These are phyloP conservation scores for Flaveria bidentis DNA, from an alignment of 129 eudicot species.

Conservation along the genomic window DNA sequence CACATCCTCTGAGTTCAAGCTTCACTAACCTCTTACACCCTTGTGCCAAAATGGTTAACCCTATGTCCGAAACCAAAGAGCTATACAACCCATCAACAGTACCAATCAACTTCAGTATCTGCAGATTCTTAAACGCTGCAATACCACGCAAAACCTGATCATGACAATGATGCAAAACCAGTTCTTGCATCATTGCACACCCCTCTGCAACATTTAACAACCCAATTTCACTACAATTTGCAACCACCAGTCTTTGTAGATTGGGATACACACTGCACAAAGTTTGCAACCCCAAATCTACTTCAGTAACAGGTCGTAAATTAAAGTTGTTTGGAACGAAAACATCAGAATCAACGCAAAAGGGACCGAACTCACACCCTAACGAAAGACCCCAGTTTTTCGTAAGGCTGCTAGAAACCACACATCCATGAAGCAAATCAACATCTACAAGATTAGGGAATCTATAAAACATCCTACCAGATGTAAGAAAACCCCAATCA, in stretches of 20 bases:
- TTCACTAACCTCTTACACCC: conserved; percentile 84
- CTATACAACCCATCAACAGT: conserved; percentile 58
- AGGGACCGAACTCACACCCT: conserved; percentile 42
- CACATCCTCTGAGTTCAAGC: conserved; percentile 81
- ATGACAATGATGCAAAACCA: conserved; percentile 68
- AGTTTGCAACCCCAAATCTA: conserved; percentile 57
- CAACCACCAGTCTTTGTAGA: conserved; percentile 55
- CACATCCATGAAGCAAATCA: conserved; percentile 54
- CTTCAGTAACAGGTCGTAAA: conserved; percentile 39
- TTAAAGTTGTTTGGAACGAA: conserved; percentile 18
- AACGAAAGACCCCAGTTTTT: conserved; percentile 42
- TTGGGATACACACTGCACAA: conserved; percentile 58
- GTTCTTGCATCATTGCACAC: conserved; percentile 61
- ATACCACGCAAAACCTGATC: conserved; percentile 62
- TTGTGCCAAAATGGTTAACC: conserved; percentile 85
- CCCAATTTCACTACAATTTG: conserved; percentile 68
- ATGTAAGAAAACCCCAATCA: conserved; percentile 64
- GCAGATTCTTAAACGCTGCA: conserved; percentile 60
- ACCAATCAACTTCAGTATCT: conserved; percentile 72
- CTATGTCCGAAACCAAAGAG: conserved; percentile 69
- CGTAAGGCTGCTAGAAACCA: conserved; percentile 36
- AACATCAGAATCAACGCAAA: conserved; percentile 45
- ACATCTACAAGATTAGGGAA: conserved; percentile 71
- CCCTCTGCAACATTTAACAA: conserved; percentile 62
- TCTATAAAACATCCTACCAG: conserved; percentile 58